Conservation (phyloP, 805 yeast genomes). For the Barnettozyma botsteinii region DNA sequence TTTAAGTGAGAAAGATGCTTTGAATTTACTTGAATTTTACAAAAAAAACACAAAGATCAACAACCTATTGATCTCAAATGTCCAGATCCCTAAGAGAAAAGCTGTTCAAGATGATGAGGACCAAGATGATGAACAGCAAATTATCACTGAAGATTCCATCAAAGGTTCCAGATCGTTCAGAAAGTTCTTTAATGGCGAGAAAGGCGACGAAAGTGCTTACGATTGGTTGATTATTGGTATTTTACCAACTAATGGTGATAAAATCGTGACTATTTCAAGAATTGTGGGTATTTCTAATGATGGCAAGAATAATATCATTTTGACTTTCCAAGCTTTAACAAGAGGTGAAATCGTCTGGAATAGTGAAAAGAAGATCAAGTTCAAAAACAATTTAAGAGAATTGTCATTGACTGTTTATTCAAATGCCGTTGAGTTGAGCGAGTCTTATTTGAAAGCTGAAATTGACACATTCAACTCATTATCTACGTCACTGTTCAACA, state of each 20-base stretch:
- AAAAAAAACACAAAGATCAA: conserved; percentile 19
- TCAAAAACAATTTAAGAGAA: conserved; percentile 12
- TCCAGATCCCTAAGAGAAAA: conserved; percentile 1
- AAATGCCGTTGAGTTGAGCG: conserved; percentile 16
- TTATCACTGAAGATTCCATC: conserved; percentile 12
- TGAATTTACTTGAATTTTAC: conserved; percentile 40
- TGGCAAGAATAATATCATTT: conserved; percentile 30
- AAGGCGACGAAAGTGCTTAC: conserved; percentile 18
- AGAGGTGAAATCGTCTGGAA: conserved; percentile 32
- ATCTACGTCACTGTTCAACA: conserved; percentile 13
- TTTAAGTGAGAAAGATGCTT: conserved; percentile 41
- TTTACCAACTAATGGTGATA: conserved; percentile 26
- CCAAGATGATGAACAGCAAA: neutral
- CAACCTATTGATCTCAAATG: conserved; percentile 19
- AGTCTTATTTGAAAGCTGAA: conserved; percentile 6
- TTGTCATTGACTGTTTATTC: conserved; percentile 12
- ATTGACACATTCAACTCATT: conserved; percentile 13
- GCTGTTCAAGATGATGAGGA: neutral
- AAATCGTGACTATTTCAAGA: conserved; percentile 32
- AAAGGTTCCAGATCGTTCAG: conserved; percentile 17
- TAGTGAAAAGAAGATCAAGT: conserved; percentile 1
- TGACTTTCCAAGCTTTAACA: conserved; percentile 45
- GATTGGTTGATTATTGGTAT: conserved; percentile 25
- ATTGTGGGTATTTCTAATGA: conserved; percentile 43
- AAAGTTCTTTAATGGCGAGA: conserved; percentile 18